A percentile compares a stretch with the other conserved stretches of the same genome.
phyloP scores from a whole-genome alignment of 306 rosid genomes.

The Abrus pulchellus region DNA sequence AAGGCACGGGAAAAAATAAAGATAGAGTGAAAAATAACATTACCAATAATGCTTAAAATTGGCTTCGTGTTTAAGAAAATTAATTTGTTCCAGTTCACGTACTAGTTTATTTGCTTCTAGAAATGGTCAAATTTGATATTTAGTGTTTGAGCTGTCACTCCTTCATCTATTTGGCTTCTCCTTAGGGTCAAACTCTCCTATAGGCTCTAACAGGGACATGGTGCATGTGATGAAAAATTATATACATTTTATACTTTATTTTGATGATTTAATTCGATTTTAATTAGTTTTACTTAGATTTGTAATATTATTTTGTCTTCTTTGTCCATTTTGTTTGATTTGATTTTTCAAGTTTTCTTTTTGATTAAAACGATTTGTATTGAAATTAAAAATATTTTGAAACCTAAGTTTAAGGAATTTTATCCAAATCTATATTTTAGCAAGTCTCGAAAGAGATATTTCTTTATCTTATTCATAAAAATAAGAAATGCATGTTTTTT shows the following conservation, averaged over 20 bases:
- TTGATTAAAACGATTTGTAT: no score
- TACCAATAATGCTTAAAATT: slow-evolving; percentile 17
- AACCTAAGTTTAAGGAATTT: no score
- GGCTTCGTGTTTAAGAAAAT: slow-evolving; percentile 24
- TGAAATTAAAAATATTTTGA: no score
- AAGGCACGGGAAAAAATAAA: not conserved
- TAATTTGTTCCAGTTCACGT: slow-evolving; percentile 8
- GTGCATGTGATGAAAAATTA: not conserved
- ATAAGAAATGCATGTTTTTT: no score
- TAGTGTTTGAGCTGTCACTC: not conserved
- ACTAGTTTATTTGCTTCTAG: slow-evolving; percentile 1
- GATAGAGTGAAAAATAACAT: not conserved
- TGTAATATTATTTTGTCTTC: not conserved
- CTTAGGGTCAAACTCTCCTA: not conserved
- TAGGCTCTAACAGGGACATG: not conserved
- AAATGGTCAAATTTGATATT: slow-evolving; percentile 2
- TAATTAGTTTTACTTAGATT: no score
- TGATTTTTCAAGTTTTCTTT: no score
- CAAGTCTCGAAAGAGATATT: no score
- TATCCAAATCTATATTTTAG: no score
- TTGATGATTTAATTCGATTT: no score
- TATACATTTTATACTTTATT: no score
- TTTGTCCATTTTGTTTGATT: not conserved
- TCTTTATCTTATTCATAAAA: no score
- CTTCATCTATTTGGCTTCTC: not conserved